Evolutionary conservation across 164 flowering plant genomes (phyloP).

Genomic region (Akebia trifoliata): DNA sequence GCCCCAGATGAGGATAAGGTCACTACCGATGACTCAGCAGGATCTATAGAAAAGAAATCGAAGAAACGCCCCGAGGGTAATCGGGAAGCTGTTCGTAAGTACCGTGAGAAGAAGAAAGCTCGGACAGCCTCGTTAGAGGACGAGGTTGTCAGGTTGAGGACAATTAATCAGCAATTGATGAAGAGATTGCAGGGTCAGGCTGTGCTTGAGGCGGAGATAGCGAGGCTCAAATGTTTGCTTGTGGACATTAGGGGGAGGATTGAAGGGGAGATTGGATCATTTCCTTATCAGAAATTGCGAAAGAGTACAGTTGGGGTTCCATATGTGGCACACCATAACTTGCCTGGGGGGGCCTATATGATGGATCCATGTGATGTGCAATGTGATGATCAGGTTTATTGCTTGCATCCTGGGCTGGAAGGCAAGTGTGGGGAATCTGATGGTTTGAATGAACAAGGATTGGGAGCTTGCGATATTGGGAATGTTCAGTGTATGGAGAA

Average conservation of each 20-base stretch:
- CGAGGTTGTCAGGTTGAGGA: conserved; percentile 65
- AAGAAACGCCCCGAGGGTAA: conserved; percentile 80
- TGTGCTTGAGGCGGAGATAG: conserved; percentile 77
- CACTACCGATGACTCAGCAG: conserved; percentile 71
- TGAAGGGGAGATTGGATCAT: conserved; percentile 95
- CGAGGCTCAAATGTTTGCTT: conserved; percentile 88
- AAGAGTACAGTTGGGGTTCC: too few species aligned
- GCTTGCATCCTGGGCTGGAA: conserved; percentile 48
- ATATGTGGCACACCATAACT: conserved; percentile 21
- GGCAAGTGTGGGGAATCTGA: too few species aligned
- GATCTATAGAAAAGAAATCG: conserved; percentile 50
- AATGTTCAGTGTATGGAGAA: conserved; percentile 49
- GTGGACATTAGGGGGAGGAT: conserved; percentile 95
- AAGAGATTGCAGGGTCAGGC: conserved; percentile 88
- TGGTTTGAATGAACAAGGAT: conserved; percentile 40
- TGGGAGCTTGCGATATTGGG: conserved; percentile 58
- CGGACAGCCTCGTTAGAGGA: conserved; percentile 82
- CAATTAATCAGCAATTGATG: conserved; percentile 72
- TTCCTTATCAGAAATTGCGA: conserved; percentile 78
- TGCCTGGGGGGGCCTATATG: conserved; percentile 37
- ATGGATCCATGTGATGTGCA: conserved; percentile 72
- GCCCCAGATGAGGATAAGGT: conserved; percentile 46
- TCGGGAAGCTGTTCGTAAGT: conserved; percentile 95
- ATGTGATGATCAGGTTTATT: conserved; percentile 65
- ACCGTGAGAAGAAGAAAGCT: conserved; percentile 94